Conservation (phyloP, 75 land plant genomes). For the Pinus albicaulis region DNA sequence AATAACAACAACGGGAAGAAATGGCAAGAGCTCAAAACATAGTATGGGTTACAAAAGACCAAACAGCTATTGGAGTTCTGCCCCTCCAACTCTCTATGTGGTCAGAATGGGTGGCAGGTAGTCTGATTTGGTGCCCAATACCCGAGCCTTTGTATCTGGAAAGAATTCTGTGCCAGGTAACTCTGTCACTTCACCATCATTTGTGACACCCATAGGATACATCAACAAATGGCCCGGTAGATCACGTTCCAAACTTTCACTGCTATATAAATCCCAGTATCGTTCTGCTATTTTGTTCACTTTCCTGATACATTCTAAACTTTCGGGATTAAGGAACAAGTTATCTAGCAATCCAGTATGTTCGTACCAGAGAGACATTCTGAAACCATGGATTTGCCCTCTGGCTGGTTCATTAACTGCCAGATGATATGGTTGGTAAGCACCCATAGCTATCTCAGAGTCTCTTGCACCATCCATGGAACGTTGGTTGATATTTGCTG, state of each 20-base stretch:
- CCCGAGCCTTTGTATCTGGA: slow-evolving; percentile 81
- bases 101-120: slow-evolving; percentile 82
- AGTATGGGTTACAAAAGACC: not conserved
- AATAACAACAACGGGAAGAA: not conserved
- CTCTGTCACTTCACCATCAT: slow-evolving; percentile 61
- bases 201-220: slow-evolving; percentile 63
- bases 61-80: not conserved
- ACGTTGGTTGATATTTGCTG: slow-evolving; percentile 94
- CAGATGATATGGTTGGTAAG: slow-evolving; percentile 79
- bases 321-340: slow-evolving; percentile 55
- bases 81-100: slow-evolving; percentile 29
- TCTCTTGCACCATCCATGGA: slow-evolving; percentile 97
- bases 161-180: slow-evolving; percentile 64
- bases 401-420: slow-evolving; percentile 47
- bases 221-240: slow-evolving; percentile 81
- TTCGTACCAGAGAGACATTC: slow-evolving; percentile 93
- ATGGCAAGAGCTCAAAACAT: not conserved
- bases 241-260: slow-evolving; percentile 52
- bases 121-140: slow-evolving; percentile 67
- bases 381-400: slow-evolving; percentile 83
- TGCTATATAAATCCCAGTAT: slow-evolving; percentile 71
- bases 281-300: slow-evolving; percentile 74
- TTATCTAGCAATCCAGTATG: slow-evolving; percentile 83
- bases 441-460: slow-evolving; percentile 96
- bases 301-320: slow-evolving; percentile 60